Conservation (phyloP, 2,329 filamentous ascomycete species). For the Cladosporium phlei region DNA sequence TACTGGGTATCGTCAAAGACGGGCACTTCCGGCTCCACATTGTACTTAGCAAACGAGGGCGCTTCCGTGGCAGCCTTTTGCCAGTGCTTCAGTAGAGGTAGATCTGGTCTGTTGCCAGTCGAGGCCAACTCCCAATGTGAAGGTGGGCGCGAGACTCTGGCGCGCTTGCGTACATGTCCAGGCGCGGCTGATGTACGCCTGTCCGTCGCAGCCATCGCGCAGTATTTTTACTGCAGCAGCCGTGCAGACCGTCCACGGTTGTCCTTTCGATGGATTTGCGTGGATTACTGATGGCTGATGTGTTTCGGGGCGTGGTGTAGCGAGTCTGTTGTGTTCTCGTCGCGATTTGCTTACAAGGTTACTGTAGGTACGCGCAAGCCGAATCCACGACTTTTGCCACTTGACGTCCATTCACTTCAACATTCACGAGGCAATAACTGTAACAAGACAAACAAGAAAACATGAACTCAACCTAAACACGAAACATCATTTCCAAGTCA, state of each 20-base stretch:
- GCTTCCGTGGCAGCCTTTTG: slow-evolving; percentile 12
- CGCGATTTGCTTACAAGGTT: too few species aligned
- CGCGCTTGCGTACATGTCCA: slow-evolving; percentile 14
- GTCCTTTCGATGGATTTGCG: not conserved
- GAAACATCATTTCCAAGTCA: too few species aligned
- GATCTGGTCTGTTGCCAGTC: slow-evolving; percentile 10
- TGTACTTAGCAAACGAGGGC: slow-evolving; percentile 71
- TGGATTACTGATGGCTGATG: too few species aligned
- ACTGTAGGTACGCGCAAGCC: too few species aligned
- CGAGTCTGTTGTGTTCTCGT: too few species aligned
- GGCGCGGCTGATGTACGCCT: slow-evolving; percentile 10
- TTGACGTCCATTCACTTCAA: too few species aligned
- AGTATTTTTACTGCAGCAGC: not conserved
- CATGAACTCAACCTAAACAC: too few species aligned
- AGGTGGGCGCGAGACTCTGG: slow-evolving; percentile 14
- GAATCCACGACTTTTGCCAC: too few species aligned
- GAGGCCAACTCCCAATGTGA: slow-evolving; percentile 13
- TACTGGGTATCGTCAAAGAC: slow-evolving; percentile 87
- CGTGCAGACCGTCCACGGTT: not conserved
- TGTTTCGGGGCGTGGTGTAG: too few species aligned
- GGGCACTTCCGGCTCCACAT: slow-evolving; percentile 72
- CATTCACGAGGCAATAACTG: too few species aligned
- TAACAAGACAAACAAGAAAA: not conserved
- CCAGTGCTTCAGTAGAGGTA: slow-evolving; percentile 12
- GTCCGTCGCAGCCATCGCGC: slow-evolving; percentile 9